These are phyloP conservation scores for Phialophora macrospora DNA, from an alignment of 2,329 filamentous ascomycete genomes.

Conservation along the genomic window DNA sequence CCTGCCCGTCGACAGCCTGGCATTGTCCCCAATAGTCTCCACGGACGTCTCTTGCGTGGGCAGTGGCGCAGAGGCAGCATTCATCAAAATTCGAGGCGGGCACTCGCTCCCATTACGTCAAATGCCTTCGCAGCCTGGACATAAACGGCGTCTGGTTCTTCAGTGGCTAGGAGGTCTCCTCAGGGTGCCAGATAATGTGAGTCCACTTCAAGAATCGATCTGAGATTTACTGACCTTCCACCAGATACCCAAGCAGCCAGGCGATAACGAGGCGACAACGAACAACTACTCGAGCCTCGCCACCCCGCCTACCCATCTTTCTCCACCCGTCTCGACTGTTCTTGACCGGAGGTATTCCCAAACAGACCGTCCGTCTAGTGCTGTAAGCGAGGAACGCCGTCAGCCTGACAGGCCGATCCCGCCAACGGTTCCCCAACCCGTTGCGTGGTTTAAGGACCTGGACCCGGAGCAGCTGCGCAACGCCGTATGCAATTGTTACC, in stretches of 20 bases:
- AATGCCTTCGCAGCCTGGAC: slow-evolving; percentile 6
- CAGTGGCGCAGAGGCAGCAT: background rate
- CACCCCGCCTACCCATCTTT: background rate
- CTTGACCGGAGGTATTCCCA: background rate
- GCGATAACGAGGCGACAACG: background rate
- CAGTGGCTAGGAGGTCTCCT: background rate
- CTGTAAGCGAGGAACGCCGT: background rate
- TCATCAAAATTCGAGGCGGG: background rate
- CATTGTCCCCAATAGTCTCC: background rate
- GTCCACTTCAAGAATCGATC: background rate
- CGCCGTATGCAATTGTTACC: background rate
- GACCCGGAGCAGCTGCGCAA: background rate
- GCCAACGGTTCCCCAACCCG: background rate
- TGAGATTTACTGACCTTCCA: background rate
- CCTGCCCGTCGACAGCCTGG: background rate
- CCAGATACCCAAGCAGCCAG: background rate
- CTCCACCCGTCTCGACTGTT: background rate
- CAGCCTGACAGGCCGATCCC: background rate
- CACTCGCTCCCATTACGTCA: background rate
- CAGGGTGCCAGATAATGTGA: background rate
- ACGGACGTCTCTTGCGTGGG: background rate
- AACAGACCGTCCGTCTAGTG: background rate
- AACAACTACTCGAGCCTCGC: background rate
- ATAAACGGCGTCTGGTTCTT: slow-evolving; percentile 1
- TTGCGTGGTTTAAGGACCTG: background rate